These are phyloP conservation scores for Cetradonia linearis DNA, from an alignment of 495 filamentous ascomycete species.

Conservation along the genomic window DNA sequence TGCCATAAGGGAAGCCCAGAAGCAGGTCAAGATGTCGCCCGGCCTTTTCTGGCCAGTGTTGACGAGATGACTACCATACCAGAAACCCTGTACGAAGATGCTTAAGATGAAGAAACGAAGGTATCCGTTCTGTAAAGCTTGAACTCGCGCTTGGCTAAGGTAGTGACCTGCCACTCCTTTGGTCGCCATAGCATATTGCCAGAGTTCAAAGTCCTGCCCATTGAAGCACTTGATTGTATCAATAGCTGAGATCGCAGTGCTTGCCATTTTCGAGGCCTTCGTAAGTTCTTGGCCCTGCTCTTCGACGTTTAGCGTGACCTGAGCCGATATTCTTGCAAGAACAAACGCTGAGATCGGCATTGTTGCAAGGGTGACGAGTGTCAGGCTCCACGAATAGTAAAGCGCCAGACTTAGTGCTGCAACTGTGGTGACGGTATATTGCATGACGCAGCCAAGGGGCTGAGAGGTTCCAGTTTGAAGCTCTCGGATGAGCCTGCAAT, in stretches of 20 bases:
- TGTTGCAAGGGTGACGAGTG: conserved; percentile 67
- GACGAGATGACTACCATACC: conserved; percentile 68
- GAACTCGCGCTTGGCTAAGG: conserved; percentile 52
- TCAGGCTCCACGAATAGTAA: conserved; percentile 73
- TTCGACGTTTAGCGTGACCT: conserved; percentile 55
- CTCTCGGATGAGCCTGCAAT: conserved; percentile 63
- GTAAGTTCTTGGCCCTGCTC: conserved; percentile 59
- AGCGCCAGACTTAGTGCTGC: conserved; percentile 61
- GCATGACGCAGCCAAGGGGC: conserved; percentile 58
- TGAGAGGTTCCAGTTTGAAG: conserved; percentile 72
- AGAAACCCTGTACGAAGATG: conserved; percentile 89
- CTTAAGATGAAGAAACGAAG: conserved; percentile 62
- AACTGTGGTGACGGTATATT: conserved; percentile 49
- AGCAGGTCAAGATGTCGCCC: conserved; percentile 70
- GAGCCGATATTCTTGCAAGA: conserved; percentile 47
- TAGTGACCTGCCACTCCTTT: conserved; percentile 53
- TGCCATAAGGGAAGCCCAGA: conserved; percentile 69
- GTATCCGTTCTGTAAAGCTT: conserved; percentile 60
- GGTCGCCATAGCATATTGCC: conserved; percentile 52
- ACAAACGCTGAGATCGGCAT: conserved; percentile 57
- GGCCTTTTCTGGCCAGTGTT: conserved; percentile 43
- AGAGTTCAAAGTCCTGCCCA: conserved; percentile 57
- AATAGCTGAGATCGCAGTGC: conserved; percentile 59
- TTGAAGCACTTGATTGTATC: conserved; percentile 86
- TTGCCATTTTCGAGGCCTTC: conserved; percentile 60